A percentile compares a stretch with the other conserved stretches of the same genome.
Conservation (phyloP, 1,139 yeast genomes). For the Torulaspora globosa region DNA sequence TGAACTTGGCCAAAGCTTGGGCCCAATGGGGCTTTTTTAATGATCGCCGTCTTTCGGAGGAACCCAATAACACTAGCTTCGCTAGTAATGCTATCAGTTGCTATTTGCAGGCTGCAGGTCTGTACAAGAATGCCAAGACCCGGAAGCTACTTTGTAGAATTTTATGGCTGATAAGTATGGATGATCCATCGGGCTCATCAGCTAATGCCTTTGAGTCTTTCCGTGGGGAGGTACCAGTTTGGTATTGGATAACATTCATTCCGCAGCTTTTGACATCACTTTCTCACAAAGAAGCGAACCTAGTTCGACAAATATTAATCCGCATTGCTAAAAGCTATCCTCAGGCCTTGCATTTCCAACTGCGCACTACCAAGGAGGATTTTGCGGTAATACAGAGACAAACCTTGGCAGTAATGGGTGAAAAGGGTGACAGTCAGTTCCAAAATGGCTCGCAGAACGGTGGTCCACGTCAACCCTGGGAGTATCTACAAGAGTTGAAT, state of each 20-base stretch:
- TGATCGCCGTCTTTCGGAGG: slow-evolving; percentile 81
- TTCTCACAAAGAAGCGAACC: slow-evolving; percentile 84
- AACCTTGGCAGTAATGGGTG: slow-evolving; percentile 56
- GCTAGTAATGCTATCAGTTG: slow-evolving; percentile 96
- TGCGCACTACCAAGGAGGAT: slow-evolving; percentile 93
- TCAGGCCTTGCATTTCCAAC: slow-evolving; percentile 93
- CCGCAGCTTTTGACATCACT: slow-evolving; percentile 89
- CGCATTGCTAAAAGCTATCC: slow-evolving; percentile 95
- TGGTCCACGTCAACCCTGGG: slow-evolving; percentile 74
- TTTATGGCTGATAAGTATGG: slow-evolving; percentile 89
- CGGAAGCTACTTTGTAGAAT: slow-evolving; percentile 84
- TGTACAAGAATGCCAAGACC: slow-evolving; percentile 88
- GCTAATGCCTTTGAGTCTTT: slow-evolving; percentile 87
- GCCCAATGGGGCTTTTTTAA: slow-evolving; percentile 99
- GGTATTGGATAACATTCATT: slow-evolving; percentile 98
- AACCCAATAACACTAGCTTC: slow-evolving; percentile 73
- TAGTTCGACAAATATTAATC: slow-evolving; percentile 82
- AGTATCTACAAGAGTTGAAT: slow-evolving; percentile 91
- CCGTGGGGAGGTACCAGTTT: slow-evolving; percentile 94
- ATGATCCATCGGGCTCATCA: slow-evolving; percentile 76
- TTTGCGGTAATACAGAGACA: slow-evolving; percentile 84
- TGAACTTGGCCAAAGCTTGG: slow-evolving; percentile 96
- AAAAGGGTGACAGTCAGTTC: slow-evolving; percentile 31
- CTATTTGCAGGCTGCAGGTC: slow-evolving; percentile 94
- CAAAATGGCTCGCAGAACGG: slow-evolving; percentile 18